Percentiles rank a stretch among this genome's conserved stretches.
phyloP scores from a whole-genome alignment of 345 rosid species.

The Arabis hirsuta region DNA sequence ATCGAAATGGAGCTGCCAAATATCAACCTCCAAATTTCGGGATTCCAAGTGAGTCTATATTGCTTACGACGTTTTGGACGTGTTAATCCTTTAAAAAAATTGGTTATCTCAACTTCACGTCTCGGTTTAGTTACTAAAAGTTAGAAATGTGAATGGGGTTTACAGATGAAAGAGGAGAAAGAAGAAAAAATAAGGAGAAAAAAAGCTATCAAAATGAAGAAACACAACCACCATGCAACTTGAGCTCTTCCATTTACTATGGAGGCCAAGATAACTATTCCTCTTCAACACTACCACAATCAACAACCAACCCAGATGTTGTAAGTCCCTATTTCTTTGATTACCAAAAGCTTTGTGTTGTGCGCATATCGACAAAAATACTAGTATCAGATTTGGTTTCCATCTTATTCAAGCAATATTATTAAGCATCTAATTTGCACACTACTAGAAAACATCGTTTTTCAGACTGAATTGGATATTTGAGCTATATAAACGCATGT shows the following conservation, averaged over 20 bases:
- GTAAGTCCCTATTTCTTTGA: slow-evolving; percentile 42
- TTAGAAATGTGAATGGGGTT: slow-evolving; percentile 5
- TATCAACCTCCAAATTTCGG: slow-evolving; percentile 50
- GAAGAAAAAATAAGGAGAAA: slow-evolving; percentile 45
- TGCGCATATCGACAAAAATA: not conserved
- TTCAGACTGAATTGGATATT: not conserved
- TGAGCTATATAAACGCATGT: not conserved
- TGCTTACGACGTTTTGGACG: not conserved
- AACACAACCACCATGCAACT: slow-evolving; percentile 65
- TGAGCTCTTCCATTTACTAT: slow-evolving; percentile 87
- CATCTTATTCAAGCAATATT: slow-evolving; percentile 10
- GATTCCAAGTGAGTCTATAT: slow-evolving; percentile 34
- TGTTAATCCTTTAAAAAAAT: not conserved
- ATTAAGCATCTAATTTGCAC: not conserved
- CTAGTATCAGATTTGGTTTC: slow-evolving; percentile 12
- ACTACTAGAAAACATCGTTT: not conserved
- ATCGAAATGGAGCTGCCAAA: slow-evolving; percentile 46
- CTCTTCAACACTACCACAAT: slow-evolving; percentile 41
- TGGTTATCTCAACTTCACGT: slow-evolving; percentile 8
- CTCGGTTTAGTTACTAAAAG: not conserved
- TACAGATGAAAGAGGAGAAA: slow-evolving; percentile 42
- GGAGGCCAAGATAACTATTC: slow-evolving; percentile 93
- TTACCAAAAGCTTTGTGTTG: not conserved
- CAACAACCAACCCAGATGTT: slow-evolving; percentile 49
- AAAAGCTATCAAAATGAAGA: slow-evolving; percentile 58